Evolutionary conservation across 75 land plant genomes (phyloP), one percentile per base, ranked within the genome.

Genomic region (Pseudotsuga menziesii): DNA sequence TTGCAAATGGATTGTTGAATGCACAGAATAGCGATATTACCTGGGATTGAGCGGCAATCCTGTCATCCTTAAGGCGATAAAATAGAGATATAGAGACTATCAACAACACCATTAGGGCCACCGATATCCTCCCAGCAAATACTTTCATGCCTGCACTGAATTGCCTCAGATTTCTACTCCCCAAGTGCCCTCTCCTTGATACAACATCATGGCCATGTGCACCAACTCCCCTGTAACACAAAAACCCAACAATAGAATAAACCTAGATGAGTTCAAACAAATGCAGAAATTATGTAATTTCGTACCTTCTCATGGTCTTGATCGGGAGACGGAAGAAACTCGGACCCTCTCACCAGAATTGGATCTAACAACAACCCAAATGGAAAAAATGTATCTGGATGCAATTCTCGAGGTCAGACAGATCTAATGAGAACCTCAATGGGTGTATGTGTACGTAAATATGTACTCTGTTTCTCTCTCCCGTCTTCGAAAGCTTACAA

Each of bases 1-100:
- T 25, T 14, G 59, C 69, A 62, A 32, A 9, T 55, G 56, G 63
- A 6, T 32, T 6, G 35, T 62, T 25, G 6, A 16, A 36, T 35
- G 70, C 32, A 16, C 14, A 20, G 20, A 23, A 54, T 26, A 1
- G 19, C n/a, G 23, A 15, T 32, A 59, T 56, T 63, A 93, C 90
- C 89, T 88, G 35, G 35, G 89, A 64, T 20, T 77, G 73, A 63
- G 56, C 52, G 5, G 58, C 25, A 3, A 88, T 78, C 72, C 83
- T 72, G 27, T 64, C 61, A 20, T 77, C 70, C 17, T 82, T 64
- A 23, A 85, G 71, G 14, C 80, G 78, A 36, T 82, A 85, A 70
- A 90, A 63, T 14, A 92, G 83, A 29, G 86, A 91, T 17, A 95
- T 2, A 3, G 87, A 83, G 83, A 93, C 92, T 57, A 91, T 81